phyloP scores from a whole-genome alignment of 805 yeast genomes.

The Spathaspora girioi region DNA sequence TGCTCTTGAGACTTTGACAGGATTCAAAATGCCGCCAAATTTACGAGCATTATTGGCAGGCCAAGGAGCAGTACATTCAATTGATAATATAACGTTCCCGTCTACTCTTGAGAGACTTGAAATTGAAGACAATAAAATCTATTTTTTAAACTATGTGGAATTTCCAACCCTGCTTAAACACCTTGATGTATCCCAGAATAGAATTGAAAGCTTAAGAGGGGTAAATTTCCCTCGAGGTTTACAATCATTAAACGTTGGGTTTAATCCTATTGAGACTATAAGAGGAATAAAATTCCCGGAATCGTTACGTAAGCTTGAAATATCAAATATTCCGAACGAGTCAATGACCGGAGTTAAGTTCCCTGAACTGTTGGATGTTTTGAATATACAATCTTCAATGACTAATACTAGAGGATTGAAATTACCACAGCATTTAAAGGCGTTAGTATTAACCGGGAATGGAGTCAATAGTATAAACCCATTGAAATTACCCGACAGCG shows the following conservation, averaged over 20 bases:
- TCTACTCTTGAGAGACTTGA: conserved; percentile 27
- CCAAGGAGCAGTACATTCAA: conserved; percentile 29
- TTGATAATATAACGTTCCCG: conserved; percentile 36
- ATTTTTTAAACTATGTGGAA: conserved; percentile 36
- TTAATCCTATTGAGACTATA: conserved; percentile 41
- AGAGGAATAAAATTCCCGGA: conserved; percentile 42
- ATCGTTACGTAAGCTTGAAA: conserved; percentile 29
- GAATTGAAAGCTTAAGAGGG: conserved; percentile 35
- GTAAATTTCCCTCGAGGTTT: conserved; percentile 34
- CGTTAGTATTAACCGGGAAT: conserved; percentile 31
- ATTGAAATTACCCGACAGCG: conserved; percentile 37
- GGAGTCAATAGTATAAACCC: conserved; percentile 46
- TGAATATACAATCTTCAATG: conserved; percentile 43
- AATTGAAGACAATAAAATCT: conserved; percentile 34
- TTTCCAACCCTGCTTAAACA: conserved; percentile 27
- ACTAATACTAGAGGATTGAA: conserved; percentile 42
- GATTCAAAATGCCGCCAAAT: conserved; percentile 34
- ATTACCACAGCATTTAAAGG: conserved; percentile 28
- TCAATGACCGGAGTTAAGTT: conserved; percentile 45
- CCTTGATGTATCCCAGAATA: conserved; percentile 36
- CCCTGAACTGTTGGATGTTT: conserved; percentile 33
- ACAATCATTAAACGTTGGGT: conserved; percentile 25
- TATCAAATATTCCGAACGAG: conserved; percentile 42
- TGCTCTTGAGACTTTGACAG: conserved; percentile 36
- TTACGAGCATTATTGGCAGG: conserved; percentile 28